These are phyloP conservation scores for Acephala macrosclerotiorum DNA, from an alignment of 2,329 filamentous ascomycete species.

Conservation along the genomic window DNA sequence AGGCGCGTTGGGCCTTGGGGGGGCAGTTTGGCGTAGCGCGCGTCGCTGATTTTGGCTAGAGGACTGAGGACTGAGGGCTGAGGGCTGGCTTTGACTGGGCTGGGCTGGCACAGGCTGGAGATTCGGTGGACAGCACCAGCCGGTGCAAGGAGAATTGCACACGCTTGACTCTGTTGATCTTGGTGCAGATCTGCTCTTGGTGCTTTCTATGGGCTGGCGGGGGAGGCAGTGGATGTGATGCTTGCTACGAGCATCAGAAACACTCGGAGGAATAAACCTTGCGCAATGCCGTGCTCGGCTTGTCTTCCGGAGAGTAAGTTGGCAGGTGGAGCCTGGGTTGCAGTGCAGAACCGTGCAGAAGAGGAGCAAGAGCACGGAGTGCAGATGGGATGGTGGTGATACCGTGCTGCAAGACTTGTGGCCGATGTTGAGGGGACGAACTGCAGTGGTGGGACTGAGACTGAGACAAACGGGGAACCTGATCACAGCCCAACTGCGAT, in stretches of 20 bases:
- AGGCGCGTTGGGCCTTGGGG: background rate
- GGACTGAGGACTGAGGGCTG: too few relatives aligned
- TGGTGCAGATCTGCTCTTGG: background rate
- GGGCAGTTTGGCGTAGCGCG: background rate
- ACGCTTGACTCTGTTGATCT: background rate
- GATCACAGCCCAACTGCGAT: background rate
- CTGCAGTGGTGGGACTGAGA: background rate
- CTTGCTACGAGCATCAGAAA: background rate
- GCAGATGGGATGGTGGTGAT: background rate
- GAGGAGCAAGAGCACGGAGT: background rate
- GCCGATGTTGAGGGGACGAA: background rate
- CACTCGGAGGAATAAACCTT: background rate
- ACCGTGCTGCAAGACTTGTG: background rate
- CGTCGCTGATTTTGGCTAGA: background rate
- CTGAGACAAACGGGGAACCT: background rate
- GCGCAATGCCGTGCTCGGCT: constrained; percentile 8
- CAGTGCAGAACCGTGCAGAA: background rate
- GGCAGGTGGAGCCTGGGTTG: constrained; percentile 7
- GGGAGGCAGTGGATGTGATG: background rate
- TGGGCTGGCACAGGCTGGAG: background rate
- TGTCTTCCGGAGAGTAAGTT: constrained; percentile 3
- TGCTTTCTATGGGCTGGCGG: background rate
- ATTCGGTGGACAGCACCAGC: background rate
- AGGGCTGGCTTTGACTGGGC: background rate
- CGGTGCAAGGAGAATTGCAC: background rate